phyloP scores from a whole-genome alignment of 306 rosid genomes.

The Sophora flavescens region DNA sequence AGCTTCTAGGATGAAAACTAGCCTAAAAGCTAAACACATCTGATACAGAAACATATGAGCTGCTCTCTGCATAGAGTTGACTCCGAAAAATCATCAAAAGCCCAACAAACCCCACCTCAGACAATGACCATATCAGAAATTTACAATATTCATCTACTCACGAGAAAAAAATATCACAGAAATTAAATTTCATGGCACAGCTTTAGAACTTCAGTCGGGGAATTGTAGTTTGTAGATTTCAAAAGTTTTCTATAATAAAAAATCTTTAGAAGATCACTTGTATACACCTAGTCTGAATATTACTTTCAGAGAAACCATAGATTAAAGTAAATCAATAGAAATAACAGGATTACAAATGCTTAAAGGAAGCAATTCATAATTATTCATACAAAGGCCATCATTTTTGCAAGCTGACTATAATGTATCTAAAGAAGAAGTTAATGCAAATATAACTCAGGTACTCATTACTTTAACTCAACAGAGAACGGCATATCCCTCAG shows the following conservation, averaged over 20 bases:
- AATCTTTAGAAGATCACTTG: not conserved
- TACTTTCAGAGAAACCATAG: conserved; percentile 2
- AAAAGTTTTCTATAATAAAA: not conserved
- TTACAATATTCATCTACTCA: not conserved
- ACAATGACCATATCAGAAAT: not conserved
- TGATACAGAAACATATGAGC: not conserved
- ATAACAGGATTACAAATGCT: not conserved
- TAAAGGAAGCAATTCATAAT: not conserved
- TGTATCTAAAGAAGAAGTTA: not conserved
- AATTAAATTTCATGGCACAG: not conserved
- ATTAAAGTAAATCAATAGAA: conserved; percentile 6
- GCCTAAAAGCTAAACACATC: conserved; percentile 1
- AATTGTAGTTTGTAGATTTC: not conserved
- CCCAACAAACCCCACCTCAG: conserved; percentile 1
- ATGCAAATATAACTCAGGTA: not conserved
- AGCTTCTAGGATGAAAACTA: not conserved
- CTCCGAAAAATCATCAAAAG: not conserved
- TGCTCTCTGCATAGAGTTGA: not conserved
- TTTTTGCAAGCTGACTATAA: not conserved
- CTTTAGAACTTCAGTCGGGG: not conserved
- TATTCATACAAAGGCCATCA: not conserved
- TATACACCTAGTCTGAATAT: not conserved
- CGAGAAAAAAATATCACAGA: not conserved
- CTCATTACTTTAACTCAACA: not conserved
- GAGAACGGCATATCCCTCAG: not conserved